Evolutionary conservation across 176 grass and related monocot species (phyloP).

Genomic region (Rhynchospora breviuscula): DNA sequence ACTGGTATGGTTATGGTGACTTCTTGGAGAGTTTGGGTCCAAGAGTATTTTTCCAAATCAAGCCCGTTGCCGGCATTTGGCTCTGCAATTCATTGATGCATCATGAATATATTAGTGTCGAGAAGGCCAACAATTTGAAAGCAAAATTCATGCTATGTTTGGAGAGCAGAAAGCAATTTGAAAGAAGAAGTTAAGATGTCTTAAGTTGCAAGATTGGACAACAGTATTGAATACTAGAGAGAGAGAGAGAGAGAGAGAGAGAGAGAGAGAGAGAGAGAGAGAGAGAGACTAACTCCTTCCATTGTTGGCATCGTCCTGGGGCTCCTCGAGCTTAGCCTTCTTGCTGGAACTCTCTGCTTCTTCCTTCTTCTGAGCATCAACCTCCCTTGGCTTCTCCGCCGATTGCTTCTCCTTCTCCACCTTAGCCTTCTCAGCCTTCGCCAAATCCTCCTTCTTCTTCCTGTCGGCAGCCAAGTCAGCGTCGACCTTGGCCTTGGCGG

Average conservation of each 20-base stretch:
- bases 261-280: no score
- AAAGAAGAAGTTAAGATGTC: neutral
- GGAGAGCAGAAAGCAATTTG: neutral
- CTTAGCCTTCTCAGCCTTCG: constrained; percentile 33
- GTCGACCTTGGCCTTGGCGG: constrained; percentile 60
- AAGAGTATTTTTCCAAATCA: constrained; percentile 95
- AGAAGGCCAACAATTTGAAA: neutral
- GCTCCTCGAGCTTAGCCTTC: constrained; percentile 30
- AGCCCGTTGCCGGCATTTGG: constrained; percentile 90
- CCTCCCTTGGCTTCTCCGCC: constrained; percentile 23
- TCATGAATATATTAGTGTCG: neutral
- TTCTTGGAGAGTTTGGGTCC: constrained; percentile 88
- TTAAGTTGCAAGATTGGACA: neutral
- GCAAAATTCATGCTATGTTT: neutral
- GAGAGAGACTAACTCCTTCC: constrained; percentile 40
- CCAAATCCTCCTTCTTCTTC: constrained; percentile 26
- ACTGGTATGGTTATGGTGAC: constrained; percentile 64
- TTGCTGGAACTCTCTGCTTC: constrained; percentile 17
- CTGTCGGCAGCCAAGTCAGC: constrained; percentile 41
- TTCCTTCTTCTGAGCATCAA: constrained; percentile 3
- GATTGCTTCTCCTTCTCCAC: constrained; percentile 20
- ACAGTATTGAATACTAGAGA: no score
- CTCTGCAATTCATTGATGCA: constrained; percentile 31
- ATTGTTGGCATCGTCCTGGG: constrained; percentile 35
- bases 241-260: neutral